Evolutionary conservation across 768 basidiomycete genomes (phyloP).

Genomic region (Filobasidium floriforme): DNA sequence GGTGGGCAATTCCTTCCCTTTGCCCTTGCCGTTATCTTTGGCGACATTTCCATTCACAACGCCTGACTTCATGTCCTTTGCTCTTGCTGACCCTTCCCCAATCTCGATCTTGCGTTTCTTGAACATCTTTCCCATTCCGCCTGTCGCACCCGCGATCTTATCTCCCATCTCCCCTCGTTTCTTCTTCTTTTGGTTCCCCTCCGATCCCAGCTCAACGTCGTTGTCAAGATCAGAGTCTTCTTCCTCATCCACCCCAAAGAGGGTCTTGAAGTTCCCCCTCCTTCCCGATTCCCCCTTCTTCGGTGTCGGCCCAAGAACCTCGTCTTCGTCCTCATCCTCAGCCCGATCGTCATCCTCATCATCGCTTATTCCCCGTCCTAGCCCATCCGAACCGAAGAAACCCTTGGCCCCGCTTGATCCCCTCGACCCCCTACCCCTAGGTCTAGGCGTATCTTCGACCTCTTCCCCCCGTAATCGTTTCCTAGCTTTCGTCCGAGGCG

Average conservation of each 20-base stretch:
- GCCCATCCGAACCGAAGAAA: neutral
- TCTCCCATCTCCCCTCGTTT: neutral
- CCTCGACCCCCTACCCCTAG: too few relatives aligned
- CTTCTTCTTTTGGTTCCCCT: neutral
- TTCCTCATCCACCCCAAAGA: conserved; percentile 5
- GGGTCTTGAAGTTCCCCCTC: neutral
- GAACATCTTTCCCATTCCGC: neutral
- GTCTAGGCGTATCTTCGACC: conserved; percentile 21
- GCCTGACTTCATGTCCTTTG: neutral
- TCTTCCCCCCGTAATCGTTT: conserved; percentile 23
- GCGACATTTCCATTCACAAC: neutral
- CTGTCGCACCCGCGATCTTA: neutral
- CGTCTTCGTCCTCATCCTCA: conserved; percentile 17
- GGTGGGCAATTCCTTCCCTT: neutral
- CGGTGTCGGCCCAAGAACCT: conserved; percentile 21
- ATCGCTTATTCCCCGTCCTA: neutral
- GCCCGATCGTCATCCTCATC: conserved; percentile 9
- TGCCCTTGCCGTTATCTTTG: too few relatives aligned
- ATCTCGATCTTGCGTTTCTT: neutral
- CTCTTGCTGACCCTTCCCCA: neutral
- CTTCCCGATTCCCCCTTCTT: neutral
- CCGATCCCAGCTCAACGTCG: neutral
- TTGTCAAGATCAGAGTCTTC: neutral
- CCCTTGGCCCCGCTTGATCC: conserved; percentile 7
- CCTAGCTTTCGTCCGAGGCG: conserved; percentile 18